Base-by-base conservation (phyloP, 177 flowering plant genomes). In the Vitis hybrid region DNA sequence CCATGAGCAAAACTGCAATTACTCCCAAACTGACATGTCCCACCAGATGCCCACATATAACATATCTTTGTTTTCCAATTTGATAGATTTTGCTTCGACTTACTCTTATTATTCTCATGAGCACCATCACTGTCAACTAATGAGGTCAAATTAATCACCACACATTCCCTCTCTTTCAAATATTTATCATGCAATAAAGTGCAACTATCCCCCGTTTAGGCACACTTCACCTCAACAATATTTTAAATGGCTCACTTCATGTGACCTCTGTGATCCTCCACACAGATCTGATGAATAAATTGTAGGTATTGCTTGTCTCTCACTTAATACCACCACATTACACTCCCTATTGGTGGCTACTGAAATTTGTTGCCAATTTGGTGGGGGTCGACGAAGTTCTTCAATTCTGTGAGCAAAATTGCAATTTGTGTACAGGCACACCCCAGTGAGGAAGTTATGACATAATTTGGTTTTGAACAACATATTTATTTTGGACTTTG, bases 1-100 rank as follows among this genome's bases (percentile, higher is more conserved):
- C 99, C 99, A 84, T 95, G 98, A 74, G 99, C 98, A 75, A 95
- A 95, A 85, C 93, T 96, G 76, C 99, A 95, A 78, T 95, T 95
- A 85, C 71, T 86, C 55, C 99, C 99, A 68, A 95, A 95, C 2
- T 97, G 99, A 70, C 98, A 95, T 72, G 88, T 88, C 64, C 99
- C 99, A 9, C 98, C 93, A 63, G 78, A 78, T 81, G 93, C 99
- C 99, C 99, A 95, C 83, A 93, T 95, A 73, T 95, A 93, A 72
- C 99, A 95, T 62, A 95, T 91, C 85, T 97, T 88, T 6, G 99
- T 95, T 71, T 95, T 95, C 99, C 99, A 95, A 74, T 93, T 95
- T 2, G 99, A 91, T 51, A 98, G 99, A 86, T 95, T 95, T 70
- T 72, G 75, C 64, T 56, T 88, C 1, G 70, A 10, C 17, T 30